Evolutionary conservation across 2,329 filamentous ascomycete genomes (phyloP), one percentile per base, ranked within the genome.

Genomic region (Epichloe gansuensis): DNA sequence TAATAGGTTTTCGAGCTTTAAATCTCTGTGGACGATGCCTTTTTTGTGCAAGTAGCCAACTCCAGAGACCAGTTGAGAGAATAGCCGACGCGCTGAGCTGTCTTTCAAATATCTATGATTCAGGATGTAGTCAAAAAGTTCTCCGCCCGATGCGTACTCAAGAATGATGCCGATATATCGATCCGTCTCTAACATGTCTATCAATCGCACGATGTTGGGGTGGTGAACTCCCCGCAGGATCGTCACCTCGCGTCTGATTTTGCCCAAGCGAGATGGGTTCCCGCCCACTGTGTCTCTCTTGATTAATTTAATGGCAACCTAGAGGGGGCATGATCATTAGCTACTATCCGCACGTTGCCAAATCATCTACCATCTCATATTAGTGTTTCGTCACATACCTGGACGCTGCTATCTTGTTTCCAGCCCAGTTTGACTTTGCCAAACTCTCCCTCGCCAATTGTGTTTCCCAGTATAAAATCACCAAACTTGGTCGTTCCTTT

Each of bases 141-240:
- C 93, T 54, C 93, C 93, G 21, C 93, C 93, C 0, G 93, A 98
- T 5, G 93, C 93, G 66, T 98, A 98, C 70, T 98, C 93, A 61
- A 98, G 80, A 60, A 98, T 95, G 63, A 98, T 97, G 58, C 93
- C 93, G 68, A 97, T 98, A 61, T 97, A 89, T 58, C 89, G 82
- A 63, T 97, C 90, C 0, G 93, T 97, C 69, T 97, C 91, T 34
- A 96, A 90, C 87, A 98, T 97, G 70, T 98, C 94, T 69, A 97
- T 91, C 49, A 98, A 74, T 55, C 87, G 84, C 50, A 98, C 93
- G 65, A 98, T 98, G 66, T 98, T 98, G 21, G 91, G 90, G 68
- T 98, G 93, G 41, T 90, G 87, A 44, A 94, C 82, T 60, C 84
- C 88, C 54, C 82, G 80, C 48, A 98, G 74, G 61, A 98, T 98